Evolutionary conservation across 2,329 filamentous ascomycete species (phyloP), one percentile per base, ranked within the genome.

Genomic region (Pseudogymnoascus sp.): DNA sequence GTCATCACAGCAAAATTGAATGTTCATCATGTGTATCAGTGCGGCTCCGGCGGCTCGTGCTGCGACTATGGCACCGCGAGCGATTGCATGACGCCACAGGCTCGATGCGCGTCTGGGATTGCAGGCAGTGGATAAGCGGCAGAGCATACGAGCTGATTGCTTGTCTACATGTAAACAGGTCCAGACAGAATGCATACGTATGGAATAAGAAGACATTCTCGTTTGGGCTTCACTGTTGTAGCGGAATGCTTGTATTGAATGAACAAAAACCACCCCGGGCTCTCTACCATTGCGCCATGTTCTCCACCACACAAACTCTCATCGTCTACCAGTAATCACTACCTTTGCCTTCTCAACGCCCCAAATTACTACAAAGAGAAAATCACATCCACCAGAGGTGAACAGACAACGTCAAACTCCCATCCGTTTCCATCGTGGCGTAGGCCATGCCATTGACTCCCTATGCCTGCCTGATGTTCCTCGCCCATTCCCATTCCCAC

Each of bases 401-500:
- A 9, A 17, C 26, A 11, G n/a, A 15, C 9, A 19, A 33, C 10
- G 7, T 19, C 5, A 33, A 19, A 21, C 29, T 21, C 7, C 50
- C 29, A 21, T 21, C 29, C 17, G 13, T 56, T n/a, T 17, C 2
- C 11, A 6, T 31, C 5, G 10, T 13, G 10, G 50, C 10, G 15
- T 15, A 33, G n/a, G 21, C 23, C 26, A 53, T 56, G n/a, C 11
- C 29, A 9, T 56, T n/a, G 10, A 6, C 7, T 33, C n/a, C 17
- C n/a, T 56, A 33, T 10, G 33, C 6, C 50, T 56, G 29, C 6
- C 26, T 56, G 50, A 4, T 11, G 23, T 33, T 33, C 10, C 50
- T 56, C 17, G 29, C 10, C 50, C 50, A 56, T 56, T 56, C 50
- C 50, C 50, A 56, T 33, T 56, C 50, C 50, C 50, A 56, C n/a